Percentiles rank a stretch among this genome's conserved stretches.
Evolutionary conservation across 2,329 filamentous ascomycete genomes (phyloP).

Genomic region (Periconia sp.): DNA sequence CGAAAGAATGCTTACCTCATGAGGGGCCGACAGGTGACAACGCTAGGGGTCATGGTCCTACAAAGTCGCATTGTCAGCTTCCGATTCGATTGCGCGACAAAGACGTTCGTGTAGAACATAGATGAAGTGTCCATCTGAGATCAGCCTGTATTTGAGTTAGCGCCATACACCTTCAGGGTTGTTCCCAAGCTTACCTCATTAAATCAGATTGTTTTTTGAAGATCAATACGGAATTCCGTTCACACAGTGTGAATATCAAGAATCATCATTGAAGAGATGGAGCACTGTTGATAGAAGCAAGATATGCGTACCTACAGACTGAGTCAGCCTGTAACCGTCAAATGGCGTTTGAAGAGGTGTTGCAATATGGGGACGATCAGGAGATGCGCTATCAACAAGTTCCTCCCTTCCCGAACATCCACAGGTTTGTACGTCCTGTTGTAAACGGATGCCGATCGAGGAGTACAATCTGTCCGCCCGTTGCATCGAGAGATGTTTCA

Average conservation of each 20-base stretch:
- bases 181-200: constrained; percentile 57
- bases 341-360: constrained; percentile 2
- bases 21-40: neutral
- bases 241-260: constrained; percentile 71
- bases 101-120: constrained; percentile 10
- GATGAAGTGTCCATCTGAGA: constrained; percentile 37
- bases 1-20: constrained; percentile 18
- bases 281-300: constrained; percentile 39
- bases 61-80: constrained; percentile 22
- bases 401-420: constrained; percentile 55
- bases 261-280: constrained; percentile 61
- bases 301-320: constrained; percentile 25
- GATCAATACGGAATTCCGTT: constrained; percentile 59
- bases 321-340: constrained; percentile 10
- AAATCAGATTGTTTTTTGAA: constrained; percentile 69
- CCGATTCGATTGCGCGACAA: constrained; percentile 8
- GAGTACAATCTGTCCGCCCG: constrained; percentile 67
- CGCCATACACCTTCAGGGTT: neutral
- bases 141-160: constrained; percentile 39
- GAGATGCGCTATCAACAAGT: constrained; percentile 71
- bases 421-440: constrained; percentile 66
- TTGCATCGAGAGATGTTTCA: constrained; percentile 64
- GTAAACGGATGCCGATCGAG: constrained; percentile 53
- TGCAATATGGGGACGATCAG: constrained; percentile 50
- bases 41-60: neutral